Evolutionary conservation across 176 grass and related monocot species (phyloP), one percentile per base, ranked within the genome.

Genomic region (Oropetium thomaeum): DNA sequence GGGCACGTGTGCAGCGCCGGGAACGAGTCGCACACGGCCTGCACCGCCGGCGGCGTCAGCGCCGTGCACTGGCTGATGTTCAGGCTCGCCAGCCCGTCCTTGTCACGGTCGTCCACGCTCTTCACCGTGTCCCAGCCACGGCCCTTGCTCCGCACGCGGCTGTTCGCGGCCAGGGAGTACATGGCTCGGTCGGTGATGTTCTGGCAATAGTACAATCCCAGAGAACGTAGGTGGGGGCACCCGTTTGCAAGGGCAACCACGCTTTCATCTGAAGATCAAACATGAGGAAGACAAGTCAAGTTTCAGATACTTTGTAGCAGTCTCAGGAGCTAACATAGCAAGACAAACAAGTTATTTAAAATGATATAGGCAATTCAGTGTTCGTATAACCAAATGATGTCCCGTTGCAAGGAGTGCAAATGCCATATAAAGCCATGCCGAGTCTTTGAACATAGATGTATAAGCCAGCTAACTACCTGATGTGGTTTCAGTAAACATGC

Each of bases 61-160:
- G 92, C 92, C 1, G 92, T 96, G 81, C 92, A 96, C 74, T 96
- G 92, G 69, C 92, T 92, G 42, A 96, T 96, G 89, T 96, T 92
- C 38, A 96, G 89, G 65, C 68, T 96, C 12, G 77, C 64, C 43
- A 96, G 86, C 10, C 92, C 92, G 29, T 87, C 84, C 38, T 25
- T 62, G 64, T 79, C 55, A 4, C 51, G 13, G 52, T 7, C 44
- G 10, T 5, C 16, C 19, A 61, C 69, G 28, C 32, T 88, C 68
- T 62, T 70, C 4, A 70, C 51, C 2, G 73, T 10, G n/a, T 49
- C 84, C 76, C 81, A 81, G 41, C 44, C 75, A 14, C 82, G n/a
- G 29, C 69, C 47, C 23, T 87, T 87, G 73, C 43, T 85, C 76
- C 37, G 82, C 67, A 89, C 61, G 1, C 81, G 39, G 60, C 87